Conservation (phyloP, 2,329 filamentous ascomycete species). For the Achaetomium macrosporum region DNA sequence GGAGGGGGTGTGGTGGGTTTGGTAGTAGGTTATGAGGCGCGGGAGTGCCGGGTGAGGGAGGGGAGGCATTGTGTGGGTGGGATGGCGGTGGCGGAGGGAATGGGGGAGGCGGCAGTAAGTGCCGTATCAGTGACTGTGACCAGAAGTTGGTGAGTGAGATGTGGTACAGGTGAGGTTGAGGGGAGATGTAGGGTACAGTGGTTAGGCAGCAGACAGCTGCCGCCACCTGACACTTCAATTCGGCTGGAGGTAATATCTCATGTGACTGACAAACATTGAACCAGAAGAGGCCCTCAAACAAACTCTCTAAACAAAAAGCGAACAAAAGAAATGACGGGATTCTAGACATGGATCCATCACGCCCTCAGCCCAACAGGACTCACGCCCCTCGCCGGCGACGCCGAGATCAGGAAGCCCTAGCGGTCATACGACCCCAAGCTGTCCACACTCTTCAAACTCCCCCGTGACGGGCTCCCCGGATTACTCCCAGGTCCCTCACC, state of each 20-base stretch:
- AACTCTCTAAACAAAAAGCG: not conserved
- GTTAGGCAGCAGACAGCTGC: not conserved
- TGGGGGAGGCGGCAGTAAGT: too few species aligned
- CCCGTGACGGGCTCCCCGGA: conserved; percentile 3
- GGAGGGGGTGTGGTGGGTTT: conserved; percentile 37
- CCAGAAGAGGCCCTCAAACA: not conserved
- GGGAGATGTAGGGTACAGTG: not conserved
- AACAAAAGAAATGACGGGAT: not conserved
- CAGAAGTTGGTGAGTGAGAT: not conserved
- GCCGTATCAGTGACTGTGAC: not conserved
- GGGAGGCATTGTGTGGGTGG: conserved; percentile 27
- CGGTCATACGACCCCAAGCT: conserved; percentile 41
- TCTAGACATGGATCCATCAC: not conserved
- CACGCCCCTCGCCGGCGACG: conserved; percentile 34
- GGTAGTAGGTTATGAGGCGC: conserved; percentile 34
- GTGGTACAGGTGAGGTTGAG: not conserved
- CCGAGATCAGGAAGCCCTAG: conserved; percentile 39
- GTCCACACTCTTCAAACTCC: conserved; percentile 30
- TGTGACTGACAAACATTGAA: not conserved
- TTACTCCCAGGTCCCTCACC: not conserved
- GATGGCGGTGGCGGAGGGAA: not conserved
- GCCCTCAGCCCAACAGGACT: conserved; percentile 9
- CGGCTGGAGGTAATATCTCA: not conserved
- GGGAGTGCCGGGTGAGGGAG: conserved; percentile 26
- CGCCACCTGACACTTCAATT: not conserved